phyloP scores from a whole-genome alignment of 2,329 filamentous ascomycete genomes.

The Verticillium dahliae region DNA sequence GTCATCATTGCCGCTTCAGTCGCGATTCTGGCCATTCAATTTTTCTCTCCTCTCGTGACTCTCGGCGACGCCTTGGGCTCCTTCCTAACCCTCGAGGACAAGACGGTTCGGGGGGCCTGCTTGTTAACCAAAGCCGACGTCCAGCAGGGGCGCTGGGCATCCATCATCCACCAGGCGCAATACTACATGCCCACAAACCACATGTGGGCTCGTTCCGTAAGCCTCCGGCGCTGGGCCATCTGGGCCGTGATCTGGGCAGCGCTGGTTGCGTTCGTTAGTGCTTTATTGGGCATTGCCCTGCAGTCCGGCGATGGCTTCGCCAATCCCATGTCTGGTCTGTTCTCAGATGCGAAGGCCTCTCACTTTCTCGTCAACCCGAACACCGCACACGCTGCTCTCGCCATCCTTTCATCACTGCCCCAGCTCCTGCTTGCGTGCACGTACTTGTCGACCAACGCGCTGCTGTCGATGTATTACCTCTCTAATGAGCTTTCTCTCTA shows the following conservation, averaged over 20 bases:
- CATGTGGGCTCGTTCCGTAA: slow-evolving; percentile 39
- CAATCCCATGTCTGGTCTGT: background rate
- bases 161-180: slow-evolving; percentile 26
- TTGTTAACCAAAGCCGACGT: slow-evolving; percentile 41
- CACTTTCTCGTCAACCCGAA: slow-evolving; percentile 8
- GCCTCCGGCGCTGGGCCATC: slow-evolving; percentile 33
- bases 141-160: slow-evolving; percentile 33
- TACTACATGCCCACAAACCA: slow-evolving; percentile 32
- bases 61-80: slow-evolving; percentile 45
- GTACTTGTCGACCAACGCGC: slow-evolving; percentile 39
- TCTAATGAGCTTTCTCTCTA: slow-evolving; percentile 43
- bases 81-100: slow-evolving; percentile 39
- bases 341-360: slow-evolving; percentile 6
- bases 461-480: slow-evolving; percentile 40
- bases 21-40: slow-evolving; percentile 19
- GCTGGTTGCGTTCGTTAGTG: slow-evolving; percentile 28
- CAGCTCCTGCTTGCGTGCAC: slow-evolving; percentile 41
- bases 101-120: slow-evolving; percentile 33
- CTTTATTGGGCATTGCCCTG: slow-evolving; percentile 22
- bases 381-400: slow-evolving; percentile 18
- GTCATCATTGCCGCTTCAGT: slow-evolving; percentile 25
- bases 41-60: slow-evolving; percentile 38
- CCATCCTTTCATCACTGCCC: slow-evolving; percentile 37
- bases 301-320: background rate
- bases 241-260: slow-evolving; percentile 30